Conservation (phyloP, 441 rosid genomes). For the Theobroma grandiflorum region DNA sequence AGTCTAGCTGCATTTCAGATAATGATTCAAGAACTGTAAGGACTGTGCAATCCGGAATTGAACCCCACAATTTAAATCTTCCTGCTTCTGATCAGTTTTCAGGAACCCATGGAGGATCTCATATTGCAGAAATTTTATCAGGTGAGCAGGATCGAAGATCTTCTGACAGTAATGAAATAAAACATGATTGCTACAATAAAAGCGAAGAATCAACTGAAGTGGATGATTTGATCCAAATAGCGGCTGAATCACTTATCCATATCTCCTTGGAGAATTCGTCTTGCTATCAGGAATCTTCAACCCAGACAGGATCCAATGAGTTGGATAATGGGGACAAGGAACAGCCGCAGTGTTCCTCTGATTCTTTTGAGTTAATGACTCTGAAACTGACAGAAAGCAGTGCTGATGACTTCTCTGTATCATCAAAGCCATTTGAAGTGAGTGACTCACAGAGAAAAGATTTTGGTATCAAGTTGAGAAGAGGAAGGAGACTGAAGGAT, state of each 20-base stretch:
- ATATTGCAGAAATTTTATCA: constrained; percentile 28
- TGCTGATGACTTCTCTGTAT: constrained; percentile 52
- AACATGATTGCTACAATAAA: constrained; percentile 23
- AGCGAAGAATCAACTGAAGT: constrained; percentile 37
- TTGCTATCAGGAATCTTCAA: constrained; percentile 38
- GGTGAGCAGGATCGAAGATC: constrained; percentile 37
- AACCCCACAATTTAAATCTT: constrained; percentile 26
- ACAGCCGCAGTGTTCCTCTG: constrained; percentile 50
- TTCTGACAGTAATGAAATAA: constrained; percentile 26
- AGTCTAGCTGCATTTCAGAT: constrained; percentile 57
- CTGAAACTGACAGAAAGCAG: constrained; percentile 59
- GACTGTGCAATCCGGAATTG: constrained; percentile 29
- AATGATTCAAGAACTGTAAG: constrained; percentile 47
- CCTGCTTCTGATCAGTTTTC: constrained; percentile 33
- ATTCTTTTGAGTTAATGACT: constrained; percentile 67
- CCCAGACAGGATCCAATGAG: constrained; percentile 38
- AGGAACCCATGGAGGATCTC: constrained; percentile 31
- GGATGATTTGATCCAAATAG: constrained; percentile 50
- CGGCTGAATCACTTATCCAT: constrained; percentile 70
- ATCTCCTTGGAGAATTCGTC: constrained; percentile 41
- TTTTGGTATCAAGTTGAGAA: constrained; percentile 61
- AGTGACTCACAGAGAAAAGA: constrained; percentile 49
- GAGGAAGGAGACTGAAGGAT: constrained; percentile 88
- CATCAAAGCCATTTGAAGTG: constrained; percentile 61
- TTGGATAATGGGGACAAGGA: constrained; percentile 32